Base-by-base conservation (phyloP, 441 rosid genomes). In the Croton setiger region DNA sequence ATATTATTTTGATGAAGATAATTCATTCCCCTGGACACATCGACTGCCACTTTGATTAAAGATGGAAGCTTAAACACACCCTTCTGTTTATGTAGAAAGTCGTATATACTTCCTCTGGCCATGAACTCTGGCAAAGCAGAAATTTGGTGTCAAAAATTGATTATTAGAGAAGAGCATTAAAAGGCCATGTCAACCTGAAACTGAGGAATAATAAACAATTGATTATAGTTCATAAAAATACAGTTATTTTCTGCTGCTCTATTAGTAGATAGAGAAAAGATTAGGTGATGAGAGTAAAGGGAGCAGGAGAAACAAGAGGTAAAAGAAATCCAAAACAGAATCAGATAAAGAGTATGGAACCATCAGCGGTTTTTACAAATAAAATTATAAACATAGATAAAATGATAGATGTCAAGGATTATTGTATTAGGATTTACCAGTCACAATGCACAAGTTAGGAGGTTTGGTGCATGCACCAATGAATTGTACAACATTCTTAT, bases 1-100 rank as follows among this genome's bases (percentile, higher is more conserved):
- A 94, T 90, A 74, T 87, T 92, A 78, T 95, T 95, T 80, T 88
- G 98, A 81, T 92, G 99, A 74, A 95, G 81, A 82, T 88, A 95
- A 71, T 83, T 87, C 99, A 95, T 92, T 81, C 99, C 99, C 85
- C 87, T 92, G 31, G 99, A 83, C 45, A 95, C 86, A 66, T 92
- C 98, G 45, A 87, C 76, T 27, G 96, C 97, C 61, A 87, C 92
- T 87, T 88, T 90, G 76, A 95, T 90, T 57, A 95, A 83, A 73
- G 86, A 67, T 39, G 86, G 91, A 80, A 89, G 88, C 82, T 82
- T 87, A 71, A 95, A 92, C 15, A 79, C 88, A 65, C 98, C 96
- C 75, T 81, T 86, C 59, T 85, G 92, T 76, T 88, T 88, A 76
- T 95, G 99, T 60, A 95, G 86, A 82, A 76, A 87, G 77, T 95